Evolutionary conservation across 176 grass and related monocot species (phyloP).

Genomic region (Oryza glaberrima): DNA sequence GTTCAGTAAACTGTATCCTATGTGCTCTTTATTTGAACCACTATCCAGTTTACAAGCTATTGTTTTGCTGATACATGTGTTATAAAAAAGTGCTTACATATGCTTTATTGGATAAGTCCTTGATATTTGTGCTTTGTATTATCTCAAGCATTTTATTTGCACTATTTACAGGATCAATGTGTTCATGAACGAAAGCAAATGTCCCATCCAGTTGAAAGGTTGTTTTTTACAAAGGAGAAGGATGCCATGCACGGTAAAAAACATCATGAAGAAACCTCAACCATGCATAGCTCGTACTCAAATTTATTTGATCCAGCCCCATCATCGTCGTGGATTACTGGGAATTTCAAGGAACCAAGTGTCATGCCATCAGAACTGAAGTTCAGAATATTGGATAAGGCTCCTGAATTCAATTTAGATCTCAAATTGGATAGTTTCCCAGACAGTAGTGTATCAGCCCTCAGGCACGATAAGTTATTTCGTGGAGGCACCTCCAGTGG

Average conservation of each 20-base stretch:
- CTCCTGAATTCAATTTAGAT: slow-evolving; percentile 44
- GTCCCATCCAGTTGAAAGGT: slow-evolving; percentile 53
- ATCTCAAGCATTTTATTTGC: slow-evolving; percentile 3
- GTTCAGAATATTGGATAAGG: slow-evolving; percentile 51
- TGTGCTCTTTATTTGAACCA: slow-evolving; percentile 2
- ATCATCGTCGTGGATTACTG: slow-evolving; percentile 33
- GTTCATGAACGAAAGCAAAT: slow-evolving; percentile 33
- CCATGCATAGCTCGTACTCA: slow-evolving; percentile 34
- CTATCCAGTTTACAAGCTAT: slow-evolving; percentile 3
- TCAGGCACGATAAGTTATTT: slow-evolving; percentile 30
- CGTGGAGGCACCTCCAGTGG: slow-evolving; percentile 36
- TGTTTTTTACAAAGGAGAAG: slow-evolving; percentile 48
- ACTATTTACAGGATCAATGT: slow-evolving; percentile 41
- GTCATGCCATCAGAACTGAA: slow-evolving; percentile 43
- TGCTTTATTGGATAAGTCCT: neutral
- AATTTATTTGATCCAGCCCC: slow-evolving; percentile 50
- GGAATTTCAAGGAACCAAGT: slow-evolving; percentile 36
- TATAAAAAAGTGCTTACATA: neutral
- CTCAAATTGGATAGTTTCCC: slow-evolving; percentile 43
- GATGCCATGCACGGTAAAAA: slow-evolving; percentile 42
- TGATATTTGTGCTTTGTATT: neutral
- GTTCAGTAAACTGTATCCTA: slow-evolving; percentile 8
- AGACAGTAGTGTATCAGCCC: slow-evolving; percentile 30
- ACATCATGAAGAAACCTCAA: slow-evolving; percentile 42
- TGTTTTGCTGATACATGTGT: slow-evolving; percentile 15